Evolutionary conservation across 2,329 filamentous ascomycete species (phyloP).

Genomic region (Chaetothyriales sp.): DNA sequence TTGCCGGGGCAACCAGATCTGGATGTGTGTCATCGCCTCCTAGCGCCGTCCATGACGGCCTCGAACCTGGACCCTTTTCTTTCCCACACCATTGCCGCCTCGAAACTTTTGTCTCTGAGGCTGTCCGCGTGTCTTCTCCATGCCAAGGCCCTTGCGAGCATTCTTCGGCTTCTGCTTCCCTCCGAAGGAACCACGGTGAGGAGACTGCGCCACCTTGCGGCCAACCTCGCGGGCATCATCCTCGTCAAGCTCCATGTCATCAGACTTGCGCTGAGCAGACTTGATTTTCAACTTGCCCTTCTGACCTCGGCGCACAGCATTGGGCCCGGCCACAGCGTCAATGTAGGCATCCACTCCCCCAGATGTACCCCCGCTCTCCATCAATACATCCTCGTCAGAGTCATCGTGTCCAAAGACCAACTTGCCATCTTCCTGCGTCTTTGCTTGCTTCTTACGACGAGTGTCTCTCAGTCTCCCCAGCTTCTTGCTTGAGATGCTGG

Average conservation of each 20-base stretch:
- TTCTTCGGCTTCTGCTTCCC: constrained; percentile 1
- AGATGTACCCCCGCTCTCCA: constrained; percentile 17
- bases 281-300: constrained; percentile 47
- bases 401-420: constrained; percentile 27
- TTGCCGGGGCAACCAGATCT: neutral
- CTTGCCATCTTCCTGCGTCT: constrained; percentile 30
- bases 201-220: constrained; percentile 10
- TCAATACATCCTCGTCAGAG: constrained; percentile 24
- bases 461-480: constrained; percentile 24
- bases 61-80: constrained; percentile 2
- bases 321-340: constrained; percentile 43
- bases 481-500: constrained; percentile 55
- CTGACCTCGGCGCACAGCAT: constrained; percentile 42
- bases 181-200: constrained; percentile 1
- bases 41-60: neutral
- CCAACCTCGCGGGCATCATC: constrained; percentile 29
- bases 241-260: constrained; percentile 32
- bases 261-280: constrained; percentile 26
- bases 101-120: constrained; percentile 7
- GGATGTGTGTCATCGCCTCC: neutral
- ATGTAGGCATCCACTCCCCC: constrained; percentile 44
- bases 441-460: constrained; percentile 25
- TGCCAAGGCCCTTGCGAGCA: constrained; percentile 10
- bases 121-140: constrained; percentile 9
- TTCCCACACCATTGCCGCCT: constrained; percentile 8